A percentile compares a stretch with the other conserved stretches of the same genome.
phyloP scores from a whole-genome alignment of 352 stramenopile genomes.

The Globisporangium nunn region DNA sequence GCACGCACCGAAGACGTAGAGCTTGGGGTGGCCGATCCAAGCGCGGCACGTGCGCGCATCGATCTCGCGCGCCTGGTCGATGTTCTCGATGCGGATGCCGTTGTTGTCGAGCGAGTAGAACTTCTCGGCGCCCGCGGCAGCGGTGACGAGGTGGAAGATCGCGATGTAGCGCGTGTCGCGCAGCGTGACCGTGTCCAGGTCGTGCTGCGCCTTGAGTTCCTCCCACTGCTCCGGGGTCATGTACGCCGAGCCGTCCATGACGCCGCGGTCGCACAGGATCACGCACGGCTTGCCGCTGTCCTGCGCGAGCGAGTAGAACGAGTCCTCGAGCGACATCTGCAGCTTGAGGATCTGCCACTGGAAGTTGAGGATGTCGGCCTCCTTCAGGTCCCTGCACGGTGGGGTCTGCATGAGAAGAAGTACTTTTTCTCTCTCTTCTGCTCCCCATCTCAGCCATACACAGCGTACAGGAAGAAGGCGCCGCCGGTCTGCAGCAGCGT shows the following conservation, averaged over 20 bases:
- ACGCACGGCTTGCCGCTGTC: constrained; percentile 84
- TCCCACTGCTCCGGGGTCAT: constrained; percentile 89
- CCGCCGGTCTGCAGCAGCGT: constrained; percentile 94
- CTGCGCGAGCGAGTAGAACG: constrained; percentile 76
- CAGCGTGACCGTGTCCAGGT: constrained; percentile 80
- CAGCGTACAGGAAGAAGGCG: constrained; percentile 71
- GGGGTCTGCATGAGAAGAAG: not conserved
- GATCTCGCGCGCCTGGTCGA: constrained; percentile 86
- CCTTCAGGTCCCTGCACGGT: constrained; percentile 50
- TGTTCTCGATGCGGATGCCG: constrained; percentile 90
- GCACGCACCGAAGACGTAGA: constrained; percentile 68
- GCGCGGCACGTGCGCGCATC: constrained; percentile 74
- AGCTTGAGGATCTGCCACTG: constrained; percentile 83
- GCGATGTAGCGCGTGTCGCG: constrained; percentile 85
- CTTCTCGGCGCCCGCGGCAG: constrained; percentile 90
- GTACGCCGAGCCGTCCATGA: constrained; percentile 95
- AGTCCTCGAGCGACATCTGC: constrained; percentile 80
- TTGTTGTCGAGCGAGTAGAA: constrained; percentile 98
- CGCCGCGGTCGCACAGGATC: constrained; percentile 93
- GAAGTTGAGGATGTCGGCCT: constrained; percentile 82
- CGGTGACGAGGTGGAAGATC: constrained; percentile 87
- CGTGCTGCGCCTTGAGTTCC: constrained; percentile 68
- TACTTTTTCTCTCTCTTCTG: not conserved
- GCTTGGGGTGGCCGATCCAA: constrained; percentile 82
- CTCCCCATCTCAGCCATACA: not conserved